Evolutionary conservation across 768 basidiomycete genomes (phyloP).

Genomic region (Trametes coccinea): DNA sequence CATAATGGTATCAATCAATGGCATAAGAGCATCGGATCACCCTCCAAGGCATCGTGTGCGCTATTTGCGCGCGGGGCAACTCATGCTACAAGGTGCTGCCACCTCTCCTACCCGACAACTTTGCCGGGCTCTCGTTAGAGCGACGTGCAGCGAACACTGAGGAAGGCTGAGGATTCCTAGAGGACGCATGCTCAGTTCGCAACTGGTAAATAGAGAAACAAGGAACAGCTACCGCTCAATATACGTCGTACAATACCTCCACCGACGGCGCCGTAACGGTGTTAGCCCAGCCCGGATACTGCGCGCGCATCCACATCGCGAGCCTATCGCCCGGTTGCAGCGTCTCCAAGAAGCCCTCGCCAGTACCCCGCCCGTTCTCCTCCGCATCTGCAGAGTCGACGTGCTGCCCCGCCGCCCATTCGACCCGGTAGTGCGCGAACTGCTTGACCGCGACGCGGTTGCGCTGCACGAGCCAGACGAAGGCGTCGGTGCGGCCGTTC

Average conservation of each 20-base stretch:
- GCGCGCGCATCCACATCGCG: constrained; percentile 9
- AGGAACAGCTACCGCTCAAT: not conserved
- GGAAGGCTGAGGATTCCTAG: too few species aligned
- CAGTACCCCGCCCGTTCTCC: not conserved
- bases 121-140: too few species aligned
- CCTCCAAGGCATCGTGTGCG: too few species aligned
- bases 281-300: not conserved
- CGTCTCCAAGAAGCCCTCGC: constrained; percentile 1
- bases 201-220: too few species aligned
- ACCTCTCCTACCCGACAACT: too few species aligned
- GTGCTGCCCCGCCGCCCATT: not conserved
- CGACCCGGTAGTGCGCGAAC: not conserved
- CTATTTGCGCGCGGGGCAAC: too few species aligned
- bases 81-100: too few species aligned
- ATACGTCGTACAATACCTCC: not conserved
- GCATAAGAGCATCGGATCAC: too few species aligned
- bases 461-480: constrained; percentile 7
- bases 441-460: constrained; percentile 1
- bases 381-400: not conserved
- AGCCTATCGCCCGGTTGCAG: constrained; percentile 6
- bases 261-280: not conserved
- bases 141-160: too few species aligned
- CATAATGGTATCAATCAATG: too few species aligned
- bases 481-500: too few species aligned
- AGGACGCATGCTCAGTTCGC: too few species aligned